Evolutionary conservation across 2,329 filamentous ascomycete species (phyloP), one percentile per base, ranked within the genome.

Genomic region (Thelonectria discophora): DNA sequence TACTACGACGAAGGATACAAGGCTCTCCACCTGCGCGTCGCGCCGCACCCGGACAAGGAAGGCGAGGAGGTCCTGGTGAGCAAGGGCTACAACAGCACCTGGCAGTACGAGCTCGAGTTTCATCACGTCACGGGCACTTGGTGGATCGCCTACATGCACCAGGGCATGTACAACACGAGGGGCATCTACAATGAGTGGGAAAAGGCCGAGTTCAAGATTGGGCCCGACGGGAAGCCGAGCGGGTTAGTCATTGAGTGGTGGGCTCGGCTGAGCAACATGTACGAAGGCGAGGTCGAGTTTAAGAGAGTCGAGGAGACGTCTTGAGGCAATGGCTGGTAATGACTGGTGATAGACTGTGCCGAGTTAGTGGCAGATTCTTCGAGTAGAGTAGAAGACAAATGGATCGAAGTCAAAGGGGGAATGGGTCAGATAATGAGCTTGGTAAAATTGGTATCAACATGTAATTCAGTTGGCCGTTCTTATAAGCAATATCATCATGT

Each of bases 401-500:
- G 55, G 52, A 59, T 67, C 18, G 39, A 50, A 17, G 5, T 17
- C n/a, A 40, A n/a, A 43, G 30, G 37, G n/a, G 46, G 17, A 34
- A 49, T 11, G 7, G 43, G 40, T 87, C 85, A 88, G 84, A 88
- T 86, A 83, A 86, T 86, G 83, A 87, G 84, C 84, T 87, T 87
- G 85, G 86, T 84, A 79, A 77, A 78, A 81, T 79, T 77, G 79
- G 68, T 71, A 72, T 87, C 85, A 82, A 86, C 85, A 82, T 69
- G 74, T 72, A 70, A 78, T 86, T 88, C 83, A 83, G 86, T 85
- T 86, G 85, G 85, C 85, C 84, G 85, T 88, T 88, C 85, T 87
- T 87, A 86, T 79, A 77, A 84, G 79, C 73, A 68, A 79, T 63
- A 77, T 88, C 85, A 88, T 88, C 85, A 86, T 78, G 63, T 64